A percentile compares a stretch with the other conserved stretches of the same genome.
Conservation (phyloP, 2,329 filamentous ascomycete species). For the Ophiocordyceps camponoti-leonardi region DNA sequence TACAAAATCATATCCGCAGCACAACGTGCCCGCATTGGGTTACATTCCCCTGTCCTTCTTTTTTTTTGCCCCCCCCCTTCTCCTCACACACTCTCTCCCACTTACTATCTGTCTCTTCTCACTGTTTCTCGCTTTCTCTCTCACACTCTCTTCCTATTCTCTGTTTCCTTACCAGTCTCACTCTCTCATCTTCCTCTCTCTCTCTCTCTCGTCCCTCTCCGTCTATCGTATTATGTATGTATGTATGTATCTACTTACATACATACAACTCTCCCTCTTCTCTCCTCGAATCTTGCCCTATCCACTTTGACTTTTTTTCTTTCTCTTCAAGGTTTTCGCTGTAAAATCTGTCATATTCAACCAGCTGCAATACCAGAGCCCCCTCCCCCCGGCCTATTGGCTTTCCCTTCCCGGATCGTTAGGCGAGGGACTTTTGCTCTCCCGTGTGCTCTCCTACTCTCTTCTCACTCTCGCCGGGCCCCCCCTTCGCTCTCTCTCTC, state of each 20-base stretch:
- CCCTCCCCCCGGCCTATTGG: conserved; percentile 6
- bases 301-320: conserved; percentile 1
- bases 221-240: conserved; percentile 1
- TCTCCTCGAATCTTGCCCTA: conserved; percentile 2
- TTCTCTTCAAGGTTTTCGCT: not conserved
- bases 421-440: conserved; percentile 23
- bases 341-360: not conserved
- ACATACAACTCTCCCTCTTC: not conserved
- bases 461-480: conserved; percentile 5
- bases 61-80: conserved; percentile 4
- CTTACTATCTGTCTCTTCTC: no score
- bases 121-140: no score
- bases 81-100: no score
- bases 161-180: no score
- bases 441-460: conserved; percentile 8
- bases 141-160: no score
- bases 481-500: no score
- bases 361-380: conserved; percentile 8
- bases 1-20: not conserved
- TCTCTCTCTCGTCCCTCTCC: conserved; percentile 3
- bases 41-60: no score
- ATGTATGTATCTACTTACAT: not conserved
- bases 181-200: conserved; percentile 3
- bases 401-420: conserved; percentile 18
- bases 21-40: no score